These are phyloP conservation scores for Russula earlei DNA, from an alignment of 768 basidiomycete genomes.

Conservation along the genomic window DNA sequence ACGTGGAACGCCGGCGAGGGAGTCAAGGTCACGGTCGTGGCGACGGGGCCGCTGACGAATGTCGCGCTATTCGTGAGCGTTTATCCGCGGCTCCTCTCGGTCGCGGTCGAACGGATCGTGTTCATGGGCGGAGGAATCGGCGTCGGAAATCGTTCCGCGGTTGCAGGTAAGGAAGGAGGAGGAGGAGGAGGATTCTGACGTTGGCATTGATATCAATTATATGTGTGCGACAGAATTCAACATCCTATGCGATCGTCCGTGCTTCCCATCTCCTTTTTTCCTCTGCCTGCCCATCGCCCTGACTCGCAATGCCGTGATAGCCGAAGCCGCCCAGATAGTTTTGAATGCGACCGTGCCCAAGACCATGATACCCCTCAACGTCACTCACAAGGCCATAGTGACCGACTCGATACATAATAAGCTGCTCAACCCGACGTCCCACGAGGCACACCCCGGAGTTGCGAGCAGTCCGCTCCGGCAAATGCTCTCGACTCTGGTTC, in stretches of 20 bases:
- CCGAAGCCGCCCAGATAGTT: conserved; percentile 79
- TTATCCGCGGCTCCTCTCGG: conserved; percentile 41
- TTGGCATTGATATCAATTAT: not conserved
- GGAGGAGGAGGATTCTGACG: too few relatives aligned
- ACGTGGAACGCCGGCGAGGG: conserved; percentile 53
- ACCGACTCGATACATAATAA: conserved; percentile 41
- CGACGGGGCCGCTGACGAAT: conserved; percentile 82
- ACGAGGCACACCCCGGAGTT: conserved; percentile 14
- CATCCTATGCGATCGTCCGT: conserved; percentile 71
- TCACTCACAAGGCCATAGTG: conserved; percentile 80
- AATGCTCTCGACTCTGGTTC: conserved; percentile 65
- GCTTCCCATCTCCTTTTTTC: not conserved
- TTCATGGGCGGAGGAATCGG: conserved; percentile 93
- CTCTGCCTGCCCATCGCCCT: not conserved
- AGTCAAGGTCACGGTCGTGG: conserved; percentile 55
- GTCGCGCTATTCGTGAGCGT: conserved; percentile 36
- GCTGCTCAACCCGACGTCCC: conserved; percentile 35
- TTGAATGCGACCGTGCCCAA: conserved; percentile 58
- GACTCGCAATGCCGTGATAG: conserved; percentile 28
- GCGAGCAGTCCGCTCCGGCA: conserved; percentile 47
- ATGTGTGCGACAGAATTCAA: conserved; percentile 51
- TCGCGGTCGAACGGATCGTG: conserved; percentile 58
- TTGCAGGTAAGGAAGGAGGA: conserved; percentile 62
- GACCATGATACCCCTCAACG: conserved; percentile 78
- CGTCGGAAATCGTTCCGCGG: conserved; percentile 69